phyloP scores from a whole-genome alignment of 1,139 yeast species.

The Yamadazyma buinensis region DNA sequence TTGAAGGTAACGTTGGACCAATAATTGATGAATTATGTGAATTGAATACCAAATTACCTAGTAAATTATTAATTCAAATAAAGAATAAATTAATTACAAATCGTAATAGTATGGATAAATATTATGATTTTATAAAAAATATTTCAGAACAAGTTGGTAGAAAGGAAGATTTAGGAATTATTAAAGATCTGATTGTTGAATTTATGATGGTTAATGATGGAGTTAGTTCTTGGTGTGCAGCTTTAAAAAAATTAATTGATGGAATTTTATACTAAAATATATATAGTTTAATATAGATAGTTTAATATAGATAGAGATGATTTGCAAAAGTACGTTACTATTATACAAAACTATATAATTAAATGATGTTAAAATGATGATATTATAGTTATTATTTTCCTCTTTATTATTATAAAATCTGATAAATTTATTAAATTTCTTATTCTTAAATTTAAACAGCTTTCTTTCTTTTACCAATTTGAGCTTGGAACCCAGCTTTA shows the following conservation, averaged over 20 bases:
- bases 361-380: too few relatives aligned
- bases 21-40: constrained; percentile 14
- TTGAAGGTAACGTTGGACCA: neutral
- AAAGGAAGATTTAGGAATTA: constrained; percentile 4
- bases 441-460: neutral
- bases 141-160: constrained; percentile 10
- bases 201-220: constrained; percentile 53
- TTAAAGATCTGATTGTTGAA: constrained; percentile 29
- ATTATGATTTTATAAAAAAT: constrained; percentile 17
- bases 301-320: too few relatives aligned
- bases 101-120: constrained; percentile 14
- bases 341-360: constrained; percentile 7
- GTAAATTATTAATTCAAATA: constrained; percentile 35
- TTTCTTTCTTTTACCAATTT: constrained; percentile 75
- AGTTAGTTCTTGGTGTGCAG: constrained; percentile 53
- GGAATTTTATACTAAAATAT: constrained; percentile 8
- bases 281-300: too few relatives aligned
- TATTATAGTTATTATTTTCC: too few relatives aligned
- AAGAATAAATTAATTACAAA: constrained; percentile 23
- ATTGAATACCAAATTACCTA: constrained; percentile 24
- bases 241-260: constrained; percentile 49
- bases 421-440: too few relatives aligned
- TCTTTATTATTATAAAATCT: too few relatives aligned
- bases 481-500: constrained; percentile 99
- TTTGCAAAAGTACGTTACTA: too few relatives aligned